A percentile compares a stretch with the other conserved stretches of the same genome.
Conservation (phyloP, 2,329 filamentous ascomycete species). For the Hymenoscyphus infarciens region DNA sequence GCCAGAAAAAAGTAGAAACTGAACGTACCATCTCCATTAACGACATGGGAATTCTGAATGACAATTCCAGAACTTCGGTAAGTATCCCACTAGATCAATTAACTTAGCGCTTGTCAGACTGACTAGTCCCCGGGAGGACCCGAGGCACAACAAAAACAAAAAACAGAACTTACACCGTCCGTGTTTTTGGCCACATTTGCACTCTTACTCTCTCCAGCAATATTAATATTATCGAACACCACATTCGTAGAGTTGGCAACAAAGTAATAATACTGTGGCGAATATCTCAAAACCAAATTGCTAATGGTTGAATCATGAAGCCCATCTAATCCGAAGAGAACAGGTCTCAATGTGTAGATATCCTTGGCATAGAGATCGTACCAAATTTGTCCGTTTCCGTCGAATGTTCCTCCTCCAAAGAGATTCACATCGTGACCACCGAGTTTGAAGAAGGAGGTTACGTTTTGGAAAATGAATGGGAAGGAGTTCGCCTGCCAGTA, state of each 20-base stretch:
- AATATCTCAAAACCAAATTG: conserved; percentile 58
- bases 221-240: conserved; percentile 59
- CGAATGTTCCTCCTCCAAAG: conserved; percentile 60
- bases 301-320: conserved; percentile 55
- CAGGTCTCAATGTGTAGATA: conserved; percentile 54
- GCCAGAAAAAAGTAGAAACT: not conserved
- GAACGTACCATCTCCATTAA: conserved; percentile 55
- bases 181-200: conserved; percentile 60
- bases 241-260: conserved; percentile 64
- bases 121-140: too few relatives aligned
- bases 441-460: conserved; percentile 63
- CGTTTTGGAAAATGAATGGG: conserved; percentile 62
- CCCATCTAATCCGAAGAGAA: conserved; percentile 55
- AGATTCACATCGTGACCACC: conserved; percentile 65
- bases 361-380: conserved; percentile 54
- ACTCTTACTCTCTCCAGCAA: conserved; percentile 52
- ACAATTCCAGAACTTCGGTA: conserved; percentile 59
- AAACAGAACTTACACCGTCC: conserved; percentile 42
- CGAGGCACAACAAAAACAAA: not conserved
- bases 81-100: conserved; percentile 47
- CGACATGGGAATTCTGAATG: conserved; percentile 62
- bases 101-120: not conserved
- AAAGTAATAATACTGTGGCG: conserved; percentile 58
- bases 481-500: conserved; percentile 67
- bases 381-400: conserved; percentile 63